Conservation (phyloP, 2,329 filamentous ascomycete species). For the Metarhizium guizhouense region DNA sequence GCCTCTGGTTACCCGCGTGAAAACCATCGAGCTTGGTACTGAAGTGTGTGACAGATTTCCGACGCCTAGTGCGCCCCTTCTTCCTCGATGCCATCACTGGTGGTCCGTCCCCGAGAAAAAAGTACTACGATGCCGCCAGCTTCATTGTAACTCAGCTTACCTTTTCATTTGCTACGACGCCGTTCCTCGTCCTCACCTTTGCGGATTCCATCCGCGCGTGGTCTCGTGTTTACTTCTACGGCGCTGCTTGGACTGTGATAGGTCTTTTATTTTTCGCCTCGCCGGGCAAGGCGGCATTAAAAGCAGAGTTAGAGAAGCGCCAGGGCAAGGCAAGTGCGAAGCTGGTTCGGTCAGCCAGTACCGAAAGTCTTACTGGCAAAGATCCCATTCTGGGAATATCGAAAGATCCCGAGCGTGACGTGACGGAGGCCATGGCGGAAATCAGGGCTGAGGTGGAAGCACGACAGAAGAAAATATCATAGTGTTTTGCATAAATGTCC, state of each 20-base stretch:
- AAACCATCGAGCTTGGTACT: neutral
- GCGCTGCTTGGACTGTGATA: conserved; percentile 54
- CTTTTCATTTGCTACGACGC: conserved; percentile 73
- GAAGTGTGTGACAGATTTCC: conserved; percentile 54
- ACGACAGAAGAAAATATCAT: conserved; percentile 15
- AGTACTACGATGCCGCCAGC: conserved; percentile 75
- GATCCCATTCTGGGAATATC: conserved; percentile 70
- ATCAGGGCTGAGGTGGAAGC: conserved; percentile 63
- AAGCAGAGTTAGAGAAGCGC: conserved; percentile 50
- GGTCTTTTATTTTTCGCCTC: conserved; percentile 72
- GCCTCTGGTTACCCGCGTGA: neutral
- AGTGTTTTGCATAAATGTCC: neutral
- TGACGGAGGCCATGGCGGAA: conserved; percentile 71
- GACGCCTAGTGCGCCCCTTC: conserved; percentile 83
- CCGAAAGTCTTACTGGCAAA: conserved; percentile 45
- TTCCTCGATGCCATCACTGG: conserved; percentile 74
- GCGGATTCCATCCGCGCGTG: conserved; percentile 64
- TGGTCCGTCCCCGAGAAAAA: conserved; percentile 61
- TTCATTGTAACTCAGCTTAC: conserved; percentile 70
- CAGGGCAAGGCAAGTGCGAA: conserved; percentile 35
- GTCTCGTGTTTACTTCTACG: conserved; percentile 84
- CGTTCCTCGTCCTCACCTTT: conserved; percentile 77
- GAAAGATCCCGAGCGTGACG: conserved; percentile 63
- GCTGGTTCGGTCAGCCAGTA: conserved; percentile 42
- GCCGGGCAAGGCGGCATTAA: conserved; percentile 57